Percentiles rank a stretch among this genome's conserved stretches.
Conservation (phyloP, 148 eudicot species). For the Rheum nobile region DNA sequence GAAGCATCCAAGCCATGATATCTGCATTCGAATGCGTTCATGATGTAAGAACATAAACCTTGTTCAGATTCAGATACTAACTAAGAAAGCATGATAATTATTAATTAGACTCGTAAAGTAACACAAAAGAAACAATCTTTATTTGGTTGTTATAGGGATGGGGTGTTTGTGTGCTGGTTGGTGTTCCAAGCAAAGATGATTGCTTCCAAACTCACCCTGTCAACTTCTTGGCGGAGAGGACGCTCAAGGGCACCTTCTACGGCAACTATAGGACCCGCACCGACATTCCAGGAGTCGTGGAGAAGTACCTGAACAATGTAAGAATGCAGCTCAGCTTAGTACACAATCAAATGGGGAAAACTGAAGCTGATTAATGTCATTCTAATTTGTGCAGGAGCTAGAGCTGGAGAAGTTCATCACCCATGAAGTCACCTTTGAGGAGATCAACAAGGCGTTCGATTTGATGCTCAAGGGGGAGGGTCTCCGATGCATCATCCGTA, state of each 20-base stretch:
- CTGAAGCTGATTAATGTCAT: background rate
- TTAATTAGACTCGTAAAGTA: background rate
- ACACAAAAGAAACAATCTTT: background rate
- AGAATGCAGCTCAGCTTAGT: background rate
- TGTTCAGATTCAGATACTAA: background rate
- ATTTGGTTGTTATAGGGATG: conserved; percentile 26
- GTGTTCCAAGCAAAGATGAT: conserved; percentile 46
- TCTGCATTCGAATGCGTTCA: conserved; percentile 54
- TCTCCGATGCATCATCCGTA: conserved; percentile 47
- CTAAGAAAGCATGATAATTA: no score
- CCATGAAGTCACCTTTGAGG: conserved; percentile 33
- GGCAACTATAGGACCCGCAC: conserved; percentile 41
- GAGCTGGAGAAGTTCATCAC: conserved; percentile 52
- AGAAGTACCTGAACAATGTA: conserved; percentile 51
- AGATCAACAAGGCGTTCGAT: conserved; percentile 60
- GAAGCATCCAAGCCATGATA: conserved; percentile 52
- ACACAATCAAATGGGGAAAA: background rate
- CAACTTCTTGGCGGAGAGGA: conserved; percentile 36
- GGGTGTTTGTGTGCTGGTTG: conserved; percentile 53
- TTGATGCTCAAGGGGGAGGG: conserved; percentile 38
- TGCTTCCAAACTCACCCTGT: conserved; percentile 37
- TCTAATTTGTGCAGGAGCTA: conserved; percentile 17
- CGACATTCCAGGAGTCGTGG: conserved; percentile 39
- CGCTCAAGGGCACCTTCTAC: conserved; percentile 46
- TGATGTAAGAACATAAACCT: conserved; percentile 21